phyloP scores from a whole-genome alignment of 345 rosid species.

The Eucalyptus lansdowneana region DNA sequence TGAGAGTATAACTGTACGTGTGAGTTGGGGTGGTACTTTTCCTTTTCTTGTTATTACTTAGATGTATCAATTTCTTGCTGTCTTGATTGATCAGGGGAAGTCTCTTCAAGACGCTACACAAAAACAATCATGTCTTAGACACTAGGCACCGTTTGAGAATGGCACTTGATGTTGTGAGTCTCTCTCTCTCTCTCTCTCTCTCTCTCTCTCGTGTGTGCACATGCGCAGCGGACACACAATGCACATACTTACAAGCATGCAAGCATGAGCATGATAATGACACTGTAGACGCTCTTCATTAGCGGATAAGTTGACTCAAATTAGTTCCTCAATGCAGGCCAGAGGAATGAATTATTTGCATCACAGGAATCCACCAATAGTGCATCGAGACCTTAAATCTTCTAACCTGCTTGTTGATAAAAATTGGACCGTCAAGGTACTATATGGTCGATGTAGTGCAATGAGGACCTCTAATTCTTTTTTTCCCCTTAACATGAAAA shows the following conservation, averaged over 20 bases:
- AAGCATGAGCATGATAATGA: neutral
- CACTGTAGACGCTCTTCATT: neutral
- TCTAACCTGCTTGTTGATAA: constrained; percentile 84
- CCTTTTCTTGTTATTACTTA: neutral
- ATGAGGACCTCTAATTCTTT: neutral
- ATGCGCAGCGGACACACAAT: neutral
- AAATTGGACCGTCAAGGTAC: constrained; percentile 91
- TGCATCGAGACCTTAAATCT: constrained; percentile 84
- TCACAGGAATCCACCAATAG: constrained; percentile 75
- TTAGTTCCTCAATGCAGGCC: constrained; percentile 36
- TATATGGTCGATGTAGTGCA: neutral
- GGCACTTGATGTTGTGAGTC: constrained; percentile 85
- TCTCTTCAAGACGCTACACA: constrained; percentile 85
- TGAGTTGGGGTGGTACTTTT: neutral
- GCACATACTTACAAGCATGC: neutral
- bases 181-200: too few species aligned
- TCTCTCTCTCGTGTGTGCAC: neutral
- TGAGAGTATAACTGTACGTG: neutral
- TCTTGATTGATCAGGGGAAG: constrained; percentile 61
- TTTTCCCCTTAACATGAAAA: neutral
- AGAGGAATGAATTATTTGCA: constrained; percentile 94
- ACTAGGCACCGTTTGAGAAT: constrained; percentile 58
- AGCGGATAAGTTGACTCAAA: neutral
- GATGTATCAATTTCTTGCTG: neutral
- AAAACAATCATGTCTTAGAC: constrained; percentile 50